phyloP scores from a whole-genome alignment of 176 grass and related monocot genomes.

The Bothriochloa decipiens region DNA sequence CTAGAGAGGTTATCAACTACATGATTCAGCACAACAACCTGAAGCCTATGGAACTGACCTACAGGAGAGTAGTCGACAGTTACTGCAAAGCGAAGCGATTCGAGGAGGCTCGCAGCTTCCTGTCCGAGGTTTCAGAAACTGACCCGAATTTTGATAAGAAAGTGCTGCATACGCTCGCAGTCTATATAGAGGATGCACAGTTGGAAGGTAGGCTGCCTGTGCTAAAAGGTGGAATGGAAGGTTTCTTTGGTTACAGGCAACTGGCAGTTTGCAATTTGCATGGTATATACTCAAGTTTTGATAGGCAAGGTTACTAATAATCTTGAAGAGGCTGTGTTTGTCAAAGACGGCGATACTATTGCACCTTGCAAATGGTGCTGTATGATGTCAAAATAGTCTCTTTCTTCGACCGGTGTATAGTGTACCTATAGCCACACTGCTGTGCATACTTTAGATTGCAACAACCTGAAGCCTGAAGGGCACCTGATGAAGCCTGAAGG shows the following conservation, averaged over 20 bases:
- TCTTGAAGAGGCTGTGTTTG: conserved; percentile 4
- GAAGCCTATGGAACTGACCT: conserved; percentile 75
- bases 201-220: conserved; percentile 28
- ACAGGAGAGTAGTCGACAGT: conserved; percentile 69
- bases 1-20: conserved; percentile 74
- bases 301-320: neutral
- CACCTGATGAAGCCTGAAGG: conserved; percentile 16
- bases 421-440: neutral
- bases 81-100: conserved; percentile 68
- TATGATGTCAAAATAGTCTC: neutral
- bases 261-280: neutral
- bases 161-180: conserved; percentile 15
- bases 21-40: conserved; percentile 82
- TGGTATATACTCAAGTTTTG: conserved; percentile 22
- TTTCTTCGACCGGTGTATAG: conserved; percentile 32
- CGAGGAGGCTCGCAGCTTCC: conserved; percentile 61
- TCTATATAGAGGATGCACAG: conserved; percentile 36
- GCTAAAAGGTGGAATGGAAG: neutral
- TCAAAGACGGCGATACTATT: neutral
- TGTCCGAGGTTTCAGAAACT: conserved; percentile 53
- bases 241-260: neutral
- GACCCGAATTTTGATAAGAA: conserved; percentile 50
- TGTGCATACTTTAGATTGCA: conserved; percentile 7
- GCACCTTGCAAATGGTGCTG: conserved; percentile 8
- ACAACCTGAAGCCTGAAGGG: neutral